A percentile compares a stretch with the other conserved stretches of the same genome.
phyloP scores from a whole-genome alignment of 139 green algal genomes.

The Asterochloris erici region DNA sequence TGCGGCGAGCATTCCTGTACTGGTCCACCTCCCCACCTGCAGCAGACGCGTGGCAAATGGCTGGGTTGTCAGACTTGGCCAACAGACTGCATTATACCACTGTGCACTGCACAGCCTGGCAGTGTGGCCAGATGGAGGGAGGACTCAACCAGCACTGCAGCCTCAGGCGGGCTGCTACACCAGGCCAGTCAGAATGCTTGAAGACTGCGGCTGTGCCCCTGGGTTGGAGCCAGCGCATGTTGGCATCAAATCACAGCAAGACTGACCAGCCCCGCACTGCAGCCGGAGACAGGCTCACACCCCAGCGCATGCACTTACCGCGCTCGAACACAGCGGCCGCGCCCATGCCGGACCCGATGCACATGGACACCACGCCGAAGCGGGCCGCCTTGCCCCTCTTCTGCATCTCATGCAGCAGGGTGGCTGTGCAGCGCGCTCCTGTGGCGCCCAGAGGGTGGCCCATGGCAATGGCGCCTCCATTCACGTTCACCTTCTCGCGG shows the following conservation, averaged over 20 bases:
- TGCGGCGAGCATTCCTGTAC: constrained; percentile 9
- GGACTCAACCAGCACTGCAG: too few species aligned
- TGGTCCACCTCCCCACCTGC: constrained; percentile 20
- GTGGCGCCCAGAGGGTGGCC: constrained; percentile 94
- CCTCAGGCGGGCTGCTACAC: too few species aligned
- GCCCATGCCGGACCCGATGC: constrained; percentile 95
- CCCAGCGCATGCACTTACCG: constrained; percentile 12
- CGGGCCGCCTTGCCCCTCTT: constrained; percentile 72
- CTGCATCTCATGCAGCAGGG: constrained; percentile 95
- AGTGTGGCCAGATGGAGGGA: too few species aligned
- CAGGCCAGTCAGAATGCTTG: background rate
- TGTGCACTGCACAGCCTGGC: too few species aligned
- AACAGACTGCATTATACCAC: background rate
- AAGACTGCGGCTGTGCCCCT: too few species aligned
- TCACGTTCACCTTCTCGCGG: constrained; percentile 89
- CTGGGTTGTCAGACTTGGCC: background rate
- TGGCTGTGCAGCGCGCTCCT: constrained; percentile 81
- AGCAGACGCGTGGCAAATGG: background rate
- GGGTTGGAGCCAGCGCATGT: too few species aligned
- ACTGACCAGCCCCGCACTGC: background rate
- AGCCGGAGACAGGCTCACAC: background rate
- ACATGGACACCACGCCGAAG: constrained; percentile 98
- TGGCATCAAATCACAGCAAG: background rate
- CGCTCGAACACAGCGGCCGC: constrained; percentile 88
- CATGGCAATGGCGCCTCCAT: constrained; percentile 96